Evolutionary conservation across 495 filamentous ascomycete species (phyloP).

Genomic region (Evansstolkia leycettana): DNA sequence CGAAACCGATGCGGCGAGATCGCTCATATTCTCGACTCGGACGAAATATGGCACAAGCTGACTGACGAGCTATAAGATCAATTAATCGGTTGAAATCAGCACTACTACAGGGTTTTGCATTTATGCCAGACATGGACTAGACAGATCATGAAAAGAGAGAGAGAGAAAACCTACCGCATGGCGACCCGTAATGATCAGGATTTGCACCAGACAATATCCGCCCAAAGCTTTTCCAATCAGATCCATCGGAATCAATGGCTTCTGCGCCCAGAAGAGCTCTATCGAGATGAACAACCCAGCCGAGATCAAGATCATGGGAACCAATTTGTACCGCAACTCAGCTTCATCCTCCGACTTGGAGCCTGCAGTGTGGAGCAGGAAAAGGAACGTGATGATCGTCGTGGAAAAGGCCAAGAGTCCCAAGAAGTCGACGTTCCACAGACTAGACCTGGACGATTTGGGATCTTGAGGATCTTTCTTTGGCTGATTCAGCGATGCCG

Average conservation of each 20-base stretch:
- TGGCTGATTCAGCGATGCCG: slow-evolving; percentile 2
- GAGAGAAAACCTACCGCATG: slow-evolving; percentile 6
- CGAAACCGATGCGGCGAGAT: slow-evolving; percentile 6
- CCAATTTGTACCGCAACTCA: background rate
- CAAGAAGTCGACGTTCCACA: slow-evolving; percentile 10
- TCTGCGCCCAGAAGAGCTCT: slow-evolving; percentile 13
- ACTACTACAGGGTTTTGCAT: too few species aligned
- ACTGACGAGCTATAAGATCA: slow-evolving; percentile 9
- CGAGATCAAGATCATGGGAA: slow-evolving; percentile 4
- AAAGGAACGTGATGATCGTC: slow-evolving; percentile 5
- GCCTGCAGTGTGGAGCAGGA: slow-evolving; percentile 4
- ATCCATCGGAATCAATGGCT: slow-evolving; percentile 17
- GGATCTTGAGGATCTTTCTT: background rate
- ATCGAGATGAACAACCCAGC: slow-evolving; percentile 10
- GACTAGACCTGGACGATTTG: background rate
- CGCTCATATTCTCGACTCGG: slow-evolving; percentile 8
- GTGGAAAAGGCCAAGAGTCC: slow-evolving; percentile 8
- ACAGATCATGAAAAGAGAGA: too few species aligned
- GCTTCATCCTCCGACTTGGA: background rate
- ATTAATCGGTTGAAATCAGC: background rate
- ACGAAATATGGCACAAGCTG: slow-evolving; percentile 15
- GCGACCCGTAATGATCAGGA: slow-evolving; percentile 6
- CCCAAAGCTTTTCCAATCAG: slow-evolving; percentile 12
- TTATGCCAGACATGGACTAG: too few species aligned
- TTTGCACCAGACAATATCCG: slow-evolving; percentile 7